A percentile compares a stretch with the other conserved stretches of the same genome.
These are phyloP conservation scores for Emergomyces orientalis DNA, from an alignment of 2,329 filamentous ascomycete species.

Conservation along the genomic window DNA sequence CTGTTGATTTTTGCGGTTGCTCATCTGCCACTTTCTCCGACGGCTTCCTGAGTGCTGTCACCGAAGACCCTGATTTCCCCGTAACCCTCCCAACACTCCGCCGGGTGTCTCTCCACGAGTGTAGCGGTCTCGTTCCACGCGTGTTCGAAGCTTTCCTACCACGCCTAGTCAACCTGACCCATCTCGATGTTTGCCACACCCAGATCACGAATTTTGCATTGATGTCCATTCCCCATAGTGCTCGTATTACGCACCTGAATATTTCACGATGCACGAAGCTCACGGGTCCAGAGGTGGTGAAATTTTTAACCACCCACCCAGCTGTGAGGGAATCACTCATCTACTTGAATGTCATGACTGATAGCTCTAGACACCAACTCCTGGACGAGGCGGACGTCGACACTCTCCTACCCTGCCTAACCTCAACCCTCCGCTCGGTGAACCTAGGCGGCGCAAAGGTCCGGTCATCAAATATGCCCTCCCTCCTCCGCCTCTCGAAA, in stretches of 20 bases:
- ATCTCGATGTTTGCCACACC: conserved; percentile 71
- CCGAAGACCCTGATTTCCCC: conserved; percentile 37
- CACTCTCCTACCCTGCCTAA: conserved; percentile 53
- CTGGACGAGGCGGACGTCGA: conserved; percentile 58
- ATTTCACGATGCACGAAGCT: conserved; percentile 66
- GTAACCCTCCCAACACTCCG: conserved; percentile 51
- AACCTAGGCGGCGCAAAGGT: conserved; percentile 69
- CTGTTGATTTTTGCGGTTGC: conserved; percentile 69
- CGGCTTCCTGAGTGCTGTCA: conserved; percentile 51
- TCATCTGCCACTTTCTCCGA: conserved; percentile 58
- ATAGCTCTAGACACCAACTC: conserved; percentile 62
- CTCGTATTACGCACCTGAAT: conserved; percentile 66
- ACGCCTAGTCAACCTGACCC: conserved; percentile 59
- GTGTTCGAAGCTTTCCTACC: conserved; percentile 63
- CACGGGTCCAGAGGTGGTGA: conserved; percentile 55
- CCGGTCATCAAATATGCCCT: conserved; percentile 52
- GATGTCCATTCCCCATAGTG: conserved; percentile 59
- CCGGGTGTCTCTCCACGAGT: conserved; percentile 69
- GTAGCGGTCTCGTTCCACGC: conserved; percentile 56
- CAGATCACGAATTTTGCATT: conserved; percentile 64
- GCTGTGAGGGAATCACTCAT: conserved; percentile 55
- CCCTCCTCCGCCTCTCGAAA: conserved; percentile 57
- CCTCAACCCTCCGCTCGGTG: conserved; percentile 55
- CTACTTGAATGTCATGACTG: conserved; percentile 64
- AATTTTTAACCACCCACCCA: conserved; percentile 62